These are phyloP conservation scores for Populus alba DNA, from an alignment of 345 rosid species.

Conservation along the genomic window DNA sequence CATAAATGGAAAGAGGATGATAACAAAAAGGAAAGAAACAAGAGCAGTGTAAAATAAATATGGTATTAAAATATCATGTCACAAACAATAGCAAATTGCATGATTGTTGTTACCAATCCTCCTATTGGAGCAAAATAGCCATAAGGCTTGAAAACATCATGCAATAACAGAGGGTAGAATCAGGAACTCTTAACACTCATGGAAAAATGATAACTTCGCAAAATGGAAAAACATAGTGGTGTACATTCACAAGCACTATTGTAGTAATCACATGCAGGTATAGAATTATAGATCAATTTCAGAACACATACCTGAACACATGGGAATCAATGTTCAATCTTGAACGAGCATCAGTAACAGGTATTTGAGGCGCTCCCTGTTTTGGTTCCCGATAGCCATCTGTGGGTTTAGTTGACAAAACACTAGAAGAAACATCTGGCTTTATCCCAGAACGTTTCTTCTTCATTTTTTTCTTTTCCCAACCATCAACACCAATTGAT, in stretches of 20 bases:
- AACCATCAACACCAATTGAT: slow-evolving; percentile 71
- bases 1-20: slow-evolving; percentile 3
- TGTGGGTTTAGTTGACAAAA: slow-evolving; percentile 47
- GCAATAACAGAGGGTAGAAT: not conserved
- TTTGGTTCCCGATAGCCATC: slow-evolving; percentile 75
- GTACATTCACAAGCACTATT: not conserved
- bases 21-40: not conserved
- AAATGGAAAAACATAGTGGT: not conserved
- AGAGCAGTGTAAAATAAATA: not conserved
- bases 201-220: not conserved
- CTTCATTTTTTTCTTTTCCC: slow-evolving; percentile 92
- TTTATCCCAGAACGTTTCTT: slow-evolving; percentile 88
- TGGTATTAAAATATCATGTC: not conserved
- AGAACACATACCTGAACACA: slow-evolving; percentile 60
- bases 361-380: slow-evolving; percentile 65
- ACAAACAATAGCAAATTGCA: not conserved
- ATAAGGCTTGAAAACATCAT: not conserved
- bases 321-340: slow-evolving; percentile 71
- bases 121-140: not conserved
- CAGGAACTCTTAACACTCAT: not conserved
- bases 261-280: not conserved
- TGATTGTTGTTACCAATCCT: not conserved
- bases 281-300: not conserved
- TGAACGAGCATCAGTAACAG: slow-evolving; percentile 49
- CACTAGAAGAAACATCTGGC: slow-evolving; percentile 54